These are phyloP conservation scores for Corrigiola litoralis DNA, from an alignment of 179 eudicot species.

Conservation along the genomic window DNA sequence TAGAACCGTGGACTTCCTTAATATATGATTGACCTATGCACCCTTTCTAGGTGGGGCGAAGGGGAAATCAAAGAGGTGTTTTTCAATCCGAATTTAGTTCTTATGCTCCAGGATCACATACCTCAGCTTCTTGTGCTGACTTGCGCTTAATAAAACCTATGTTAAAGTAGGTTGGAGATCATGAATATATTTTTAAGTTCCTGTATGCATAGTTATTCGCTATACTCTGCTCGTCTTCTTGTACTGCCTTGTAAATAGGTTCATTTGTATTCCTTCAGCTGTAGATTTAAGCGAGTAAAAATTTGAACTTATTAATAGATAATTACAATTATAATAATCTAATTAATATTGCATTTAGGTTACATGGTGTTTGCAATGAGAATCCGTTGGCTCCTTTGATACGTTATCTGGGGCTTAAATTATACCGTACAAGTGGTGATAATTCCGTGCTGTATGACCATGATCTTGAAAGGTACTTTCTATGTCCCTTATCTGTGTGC, in stretches of 20 bases:
- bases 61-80: too few species aligned
- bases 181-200: neutral
- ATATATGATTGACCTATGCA: too few species aligned
- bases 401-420: slow-evolving; percentile 72
- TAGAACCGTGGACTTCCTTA: too few species aligned
- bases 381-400: slow-evolving; percentile 96
- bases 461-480: slow-evolving; percentile 83
- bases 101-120: too few species aligned
- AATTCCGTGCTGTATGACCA: slow-evolving; percentile 93
- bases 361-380: slow-evolving; percentile 96
- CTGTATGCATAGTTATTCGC: neutral
- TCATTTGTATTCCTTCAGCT: neutral
- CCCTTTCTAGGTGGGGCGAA: too few species aligned
- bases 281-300: neutral
- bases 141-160: too few species aligned
- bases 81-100: too few species aligned
- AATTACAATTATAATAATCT: neutral
- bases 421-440: slow-evolving; percentile 96
- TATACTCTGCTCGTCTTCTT: neutral
- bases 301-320: neutral
- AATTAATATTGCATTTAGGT: slow-evolving; percentile 57
- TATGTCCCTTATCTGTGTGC: neutral
- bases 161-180: too few species aligned
- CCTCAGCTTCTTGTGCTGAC: too few species aligned
- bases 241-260: neutral